A percentile compares a stretch with the other conserved stretches of the same genome.
Conservation (phyloP, 208 protist species). For the Crithidia acanthocephali region DNA sequence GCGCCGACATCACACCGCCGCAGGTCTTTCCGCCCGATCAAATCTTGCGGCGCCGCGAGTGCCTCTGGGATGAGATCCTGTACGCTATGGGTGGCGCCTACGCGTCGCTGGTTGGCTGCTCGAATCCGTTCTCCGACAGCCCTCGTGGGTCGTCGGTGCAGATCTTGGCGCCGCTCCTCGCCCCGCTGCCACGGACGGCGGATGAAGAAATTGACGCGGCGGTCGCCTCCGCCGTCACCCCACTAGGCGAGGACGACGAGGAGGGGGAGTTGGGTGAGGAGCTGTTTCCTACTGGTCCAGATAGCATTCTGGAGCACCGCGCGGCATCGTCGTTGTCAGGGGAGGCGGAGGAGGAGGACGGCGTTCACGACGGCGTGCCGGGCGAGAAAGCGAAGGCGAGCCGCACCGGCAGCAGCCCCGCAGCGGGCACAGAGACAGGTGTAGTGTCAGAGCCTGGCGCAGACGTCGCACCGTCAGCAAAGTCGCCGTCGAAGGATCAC, state of each 20-base stretch:
- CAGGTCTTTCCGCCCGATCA: constrained; percentile 84
- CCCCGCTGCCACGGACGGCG: constrained; percentile 22
- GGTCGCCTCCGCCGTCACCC: constrained; percentile 6
- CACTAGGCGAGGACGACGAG: constrained; percentile 20
- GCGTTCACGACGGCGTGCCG: constrained; percentile 2
- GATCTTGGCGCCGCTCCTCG: constrained; percentile 40
- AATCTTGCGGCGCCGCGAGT: constrained; percentile 73
- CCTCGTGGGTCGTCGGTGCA: constrained; percentile 46
- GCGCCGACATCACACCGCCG: constrained; percentile 60
- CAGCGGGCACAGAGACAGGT: neutral
- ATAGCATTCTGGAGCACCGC: constrained; percentile 18
- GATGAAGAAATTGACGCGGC: constrained; percentile 18
- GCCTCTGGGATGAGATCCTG: constrained; percentile 89
- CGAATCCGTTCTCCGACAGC: constrained; percentile 74
- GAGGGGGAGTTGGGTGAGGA: neutral
- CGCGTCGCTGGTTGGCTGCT: constrained; percentile 68
- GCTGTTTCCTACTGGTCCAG: neutral
- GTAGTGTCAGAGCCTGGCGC: neutral
- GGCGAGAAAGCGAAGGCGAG: neutral
- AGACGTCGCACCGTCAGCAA: no score
- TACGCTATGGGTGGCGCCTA: constrained; percentile 82
- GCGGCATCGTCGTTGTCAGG: neutral
- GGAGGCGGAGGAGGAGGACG: neutral
- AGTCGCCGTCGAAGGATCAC: no score
- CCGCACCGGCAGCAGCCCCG: neutral